Conservation (phyloP, 2,329 filamentous ascomycete genomes). For the Colletotrichum gigasporum region DNA sequence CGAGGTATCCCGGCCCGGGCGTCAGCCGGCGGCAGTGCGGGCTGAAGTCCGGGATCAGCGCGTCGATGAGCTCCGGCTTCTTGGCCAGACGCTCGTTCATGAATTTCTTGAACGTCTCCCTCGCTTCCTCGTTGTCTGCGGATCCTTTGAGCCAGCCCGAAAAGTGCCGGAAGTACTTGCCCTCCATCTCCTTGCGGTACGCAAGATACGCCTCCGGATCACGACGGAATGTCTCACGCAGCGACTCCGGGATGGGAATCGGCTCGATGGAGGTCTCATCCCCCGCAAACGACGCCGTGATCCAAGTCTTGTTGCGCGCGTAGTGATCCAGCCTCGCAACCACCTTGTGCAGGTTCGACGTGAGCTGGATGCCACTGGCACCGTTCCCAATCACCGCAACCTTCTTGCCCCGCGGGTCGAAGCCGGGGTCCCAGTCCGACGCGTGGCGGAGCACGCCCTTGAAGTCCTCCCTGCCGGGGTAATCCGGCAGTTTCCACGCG, state of each 20-base stretch:
- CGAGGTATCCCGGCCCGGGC: constrained; percentile 73
- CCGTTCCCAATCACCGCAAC: constrained; percentile 72
- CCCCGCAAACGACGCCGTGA: constrained; percentile 69
- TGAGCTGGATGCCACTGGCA: constrained; percentile 67
- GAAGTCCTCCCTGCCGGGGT: constrained; percentile 65
- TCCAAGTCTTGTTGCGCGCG: constrained; percentile 73
- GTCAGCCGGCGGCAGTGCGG: constrained; percentile 73
- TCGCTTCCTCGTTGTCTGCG: constrained; percentile 56
- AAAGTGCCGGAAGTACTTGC: constrained; percentile 71
- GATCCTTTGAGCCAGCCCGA: constrained; percentile 62
- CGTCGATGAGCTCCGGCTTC: constrained; percentile 64
- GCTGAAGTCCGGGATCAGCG: constrained; percentile 69
- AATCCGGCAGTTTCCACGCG: constrained; percentile 69
- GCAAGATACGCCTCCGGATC: constrained; percentile 68
- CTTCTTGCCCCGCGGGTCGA: constrained; percentile 57
- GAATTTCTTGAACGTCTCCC: constrained; percentile 56
- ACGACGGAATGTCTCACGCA: constrained; percentile 64
- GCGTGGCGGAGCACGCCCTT: constrained; percentile 67
- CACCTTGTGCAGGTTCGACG: constrained; percentile 59
- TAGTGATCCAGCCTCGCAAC: constrained; percentile 69
- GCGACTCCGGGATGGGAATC: constrained; percentile 62
- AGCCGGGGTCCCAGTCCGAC: constrained; percentile 65
- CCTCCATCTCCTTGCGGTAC: constrained; percentile 66
- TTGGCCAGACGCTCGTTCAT: constrained; percentile 63
- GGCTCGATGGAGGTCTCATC: constrained; percentile 64